phyloP scores from a whole-genome alignment of 2,329 filamentous ascomycete genomes.

The Ophiostoma sp. region DNA sequence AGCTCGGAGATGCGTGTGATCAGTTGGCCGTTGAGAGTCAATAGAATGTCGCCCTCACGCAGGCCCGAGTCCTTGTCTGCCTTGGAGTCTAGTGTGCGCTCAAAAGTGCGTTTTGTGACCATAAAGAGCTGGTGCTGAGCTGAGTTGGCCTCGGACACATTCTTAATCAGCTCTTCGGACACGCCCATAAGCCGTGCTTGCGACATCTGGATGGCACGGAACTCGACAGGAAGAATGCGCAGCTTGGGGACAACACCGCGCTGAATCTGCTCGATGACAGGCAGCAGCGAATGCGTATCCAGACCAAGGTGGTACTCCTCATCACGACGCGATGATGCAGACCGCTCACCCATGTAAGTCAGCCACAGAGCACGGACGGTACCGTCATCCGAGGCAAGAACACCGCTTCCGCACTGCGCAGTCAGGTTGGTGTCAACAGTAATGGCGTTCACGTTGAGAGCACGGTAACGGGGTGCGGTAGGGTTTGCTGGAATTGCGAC shows the following conservation, averaged over 20 bases:
- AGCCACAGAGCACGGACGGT: slow-evolving; percentile 95
- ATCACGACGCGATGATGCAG: slow-evolving; percentile 71
- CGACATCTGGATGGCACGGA: slow-evolving; percentile 91
- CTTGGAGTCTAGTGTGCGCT: slow-evolving; percentile 39
- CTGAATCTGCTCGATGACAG: slow-evolving; percentile 83
- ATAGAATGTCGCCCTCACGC: slow-evolving; percentile 84
- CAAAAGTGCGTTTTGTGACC: slow-evolving; percentile 76
- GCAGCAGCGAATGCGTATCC: slow-evolving; percentile 79
- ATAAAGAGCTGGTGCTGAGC: slow-evolving; percentile 96
- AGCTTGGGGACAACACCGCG: slow-evolving; percentile 72
- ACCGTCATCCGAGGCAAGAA: slow-evolving; percentile 82
- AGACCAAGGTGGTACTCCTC: slow-evolving; percentile 95
- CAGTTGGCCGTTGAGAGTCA: slow-evolving; percentile 84
- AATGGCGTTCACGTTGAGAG: slow-evolving; percentile 93
- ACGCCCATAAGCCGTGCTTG: slow-evolving; percentile 97
- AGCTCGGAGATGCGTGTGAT: slow-evolving; percentile 91
- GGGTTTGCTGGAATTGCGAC: slow-evolving; percentile 94
- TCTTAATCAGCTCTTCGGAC: slow-evolving; percentile 89
- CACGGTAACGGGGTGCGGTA: slow-evolving; percentile 84
- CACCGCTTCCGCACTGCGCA: slow-evolving; percentile 87
- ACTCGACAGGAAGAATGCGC: slow-evolving; percentile 88
- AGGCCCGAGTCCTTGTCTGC: slow-evolving; percentile 51
- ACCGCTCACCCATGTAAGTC: slow-evolving; percentile 90
- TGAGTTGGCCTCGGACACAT: slow-evolving; percentile 81
- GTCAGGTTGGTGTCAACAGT: slow-evolving; percentile 92